Evolutionary conservation across 805 yeast species (phyloP).

Genomic region (Candida coleopterorum): DNA sequence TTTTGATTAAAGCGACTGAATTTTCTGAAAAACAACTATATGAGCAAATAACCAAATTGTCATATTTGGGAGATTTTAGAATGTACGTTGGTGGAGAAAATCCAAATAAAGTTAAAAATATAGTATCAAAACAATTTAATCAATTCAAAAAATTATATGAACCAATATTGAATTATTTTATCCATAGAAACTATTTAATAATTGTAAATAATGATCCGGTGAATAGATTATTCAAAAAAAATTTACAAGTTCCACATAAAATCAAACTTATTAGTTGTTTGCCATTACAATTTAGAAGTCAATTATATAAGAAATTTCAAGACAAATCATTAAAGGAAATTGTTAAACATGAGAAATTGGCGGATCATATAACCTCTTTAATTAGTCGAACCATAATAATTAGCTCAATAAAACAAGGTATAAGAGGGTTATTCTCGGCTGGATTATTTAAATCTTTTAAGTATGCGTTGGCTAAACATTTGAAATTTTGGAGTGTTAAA

Average conservation of each 20-base stretch:
- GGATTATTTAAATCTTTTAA: slow-evolving; percentile 66
- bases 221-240: slow-evolving; percentile 11
- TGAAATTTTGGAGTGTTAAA: slow-evolving; percentile 17
- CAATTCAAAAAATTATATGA: slow-evolving; percentile 68
- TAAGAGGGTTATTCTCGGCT: slow-evolving; percentile 84
- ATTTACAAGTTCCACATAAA: slow-evolving; percentile 11
- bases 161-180: slow-evolving; percentile 44
- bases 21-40: slow-evolving; percentile 66
- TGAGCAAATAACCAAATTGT: slow-evolving; percentile 69
- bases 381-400: slow-evolving; percentile 46
- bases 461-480: slow-evolving; percentile 71
- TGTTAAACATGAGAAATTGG: slow-evolving; percentile 36
- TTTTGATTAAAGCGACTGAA: slow-evolving; percentile 38
- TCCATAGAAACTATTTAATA: slow-evolving; percentile 15
- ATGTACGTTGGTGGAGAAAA: slow-evolving; percentile 86
- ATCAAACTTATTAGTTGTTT: slow-evolving; percentile 35
- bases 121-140: slow-evolving; percentile 69
- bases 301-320: slow-evolving; percentile 27
- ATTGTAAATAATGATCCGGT: slow-evolving; percentile 12
- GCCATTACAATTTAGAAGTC: slow-evolving; percentile 46
- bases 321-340: slow-evolving; percentile 32
- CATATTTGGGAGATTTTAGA: slow-evolving; percentile 89
- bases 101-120: slow-evolving; percentile 81
- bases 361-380: slow-evolving; percentile 15
- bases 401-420: slow-evolving; percentile 72